phyloP scores from a whole-genome alignment of 129 eudicot species.

The Flaveria linearis region DNA sequence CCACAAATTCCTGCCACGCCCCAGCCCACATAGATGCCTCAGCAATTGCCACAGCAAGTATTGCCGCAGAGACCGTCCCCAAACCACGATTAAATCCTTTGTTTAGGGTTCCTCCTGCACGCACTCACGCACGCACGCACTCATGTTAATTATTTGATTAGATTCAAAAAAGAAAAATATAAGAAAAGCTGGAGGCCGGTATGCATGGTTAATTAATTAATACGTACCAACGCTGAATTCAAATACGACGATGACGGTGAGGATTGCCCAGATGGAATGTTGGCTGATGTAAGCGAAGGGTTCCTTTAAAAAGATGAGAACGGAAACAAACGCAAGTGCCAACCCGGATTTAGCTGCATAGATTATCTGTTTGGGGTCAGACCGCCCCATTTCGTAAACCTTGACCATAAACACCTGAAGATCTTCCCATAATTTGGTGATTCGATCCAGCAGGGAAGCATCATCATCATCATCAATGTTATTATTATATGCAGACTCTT shows the following conservation, averaged over 20 bases:
- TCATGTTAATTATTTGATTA: no score
- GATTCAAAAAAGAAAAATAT: no score
- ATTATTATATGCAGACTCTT: neutral
- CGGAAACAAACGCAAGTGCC: slow-evolving; percentile 66
- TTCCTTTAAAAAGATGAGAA: slow-evolving; percentile 71
- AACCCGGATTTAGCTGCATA: slow-evolving; percentile 80
- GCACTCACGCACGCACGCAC: neutral
- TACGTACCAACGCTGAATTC: slow-evolving; percentile 84
- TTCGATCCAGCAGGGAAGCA: slow-evolving; percentile 24
- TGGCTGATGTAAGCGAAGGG: slow-evolving; percentile 51
- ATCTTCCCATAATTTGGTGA: slow-evolving; percentile 31
- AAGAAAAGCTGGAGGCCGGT: no score
- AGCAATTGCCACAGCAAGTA: slow-evolving; percentile 64
- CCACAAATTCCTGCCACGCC: slow-evolving; percentile 49
- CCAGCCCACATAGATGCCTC: slow-evolving; percentile 53
- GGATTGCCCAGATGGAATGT: slow-evolving; percentile 81
- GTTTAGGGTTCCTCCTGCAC: slow-evolving; percentile 73
- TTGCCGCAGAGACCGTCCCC: slow-evolving; percentile 79
- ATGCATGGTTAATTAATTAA: no score
- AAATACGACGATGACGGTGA: slow-evolving; percentile 86
- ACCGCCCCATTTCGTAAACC: slow-evolving; percentile 59
- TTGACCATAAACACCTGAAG: slow-evolving; percentile 31
- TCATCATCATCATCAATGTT: neutral
- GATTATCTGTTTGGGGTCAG: slow-evolving; percentile 69
- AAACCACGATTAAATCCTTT: slow-evolving; percentile 82